Base-by-base conservation (phyloP, 2,329 filamentous ascomycete species). In the Neofusicoccum umdonicola region DNA sequence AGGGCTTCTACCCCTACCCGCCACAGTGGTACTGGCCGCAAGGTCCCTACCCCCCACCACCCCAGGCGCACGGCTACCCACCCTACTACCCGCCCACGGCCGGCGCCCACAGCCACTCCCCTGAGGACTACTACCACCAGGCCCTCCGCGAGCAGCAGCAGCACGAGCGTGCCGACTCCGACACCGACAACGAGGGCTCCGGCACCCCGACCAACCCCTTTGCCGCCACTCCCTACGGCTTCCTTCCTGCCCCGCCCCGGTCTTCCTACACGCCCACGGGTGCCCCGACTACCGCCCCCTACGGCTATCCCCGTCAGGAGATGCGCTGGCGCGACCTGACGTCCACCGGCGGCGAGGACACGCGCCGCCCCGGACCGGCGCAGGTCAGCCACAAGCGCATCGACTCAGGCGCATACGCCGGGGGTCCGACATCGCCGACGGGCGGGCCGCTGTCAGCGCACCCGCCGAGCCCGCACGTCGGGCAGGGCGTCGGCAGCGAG, bases 111-210 rank as follows among this genome's bases (percentile, higher is more conserved):
- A 60, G 13, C 39, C 54, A 58, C 27, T 34, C 56, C 27, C 42
- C 56, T 7, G 41, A 60, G 31, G 56, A 60, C 31, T 60, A 60
- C 27, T 60, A 58, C 62, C 62, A 64, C 62, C 51, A 64, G 15
- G 41, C 31, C 13, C 62, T 54, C 19, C 62, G 48, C 39, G 48
- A 56, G 47, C 62, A 63, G 31, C 62, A 44, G n/a, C 35, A 57
- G 4, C 56, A 47, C 27, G 56, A 60, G 27, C 56, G 41, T 3
- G 17, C 19, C 37, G 56, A 44, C 15, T 8, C 41, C 27, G 31
- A 34, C 41, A 58, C 39, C 27, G 54, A 44, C 41, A 45, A 39
- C 39, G 54, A 58, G 15, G 27, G 22, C 8, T 42, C 42, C 41
- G 15, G 41, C 22, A 39, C 37, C 13, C 37, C 37, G 11, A 39